A percentile compares a stretch with the other conserved stretches of the same genome.
Conservation (phyloP, 768 basidiomycete genomes). For the Chalciporus pseudorubinellus region DNA sequence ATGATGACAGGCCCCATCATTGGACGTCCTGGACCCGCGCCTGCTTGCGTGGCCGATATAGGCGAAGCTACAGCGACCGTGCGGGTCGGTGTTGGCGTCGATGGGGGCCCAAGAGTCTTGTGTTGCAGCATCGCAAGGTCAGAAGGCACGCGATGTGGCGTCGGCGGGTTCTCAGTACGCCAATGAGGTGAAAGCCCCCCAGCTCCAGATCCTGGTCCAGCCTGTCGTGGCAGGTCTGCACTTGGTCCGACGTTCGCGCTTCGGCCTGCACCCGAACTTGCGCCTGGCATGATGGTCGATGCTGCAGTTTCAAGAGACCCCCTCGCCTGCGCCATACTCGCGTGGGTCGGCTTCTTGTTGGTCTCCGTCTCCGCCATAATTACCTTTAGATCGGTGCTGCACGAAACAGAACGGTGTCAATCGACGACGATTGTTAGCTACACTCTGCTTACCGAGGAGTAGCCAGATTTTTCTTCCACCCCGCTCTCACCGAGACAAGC, state of each 20-base stretch:
- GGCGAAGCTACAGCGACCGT: slow-evolving; percentile 9
- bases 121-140: slow-evolving; percentile 10
- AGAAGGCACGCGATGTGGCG: slow-evolving; percentile 8
- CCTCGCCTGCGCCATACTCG: slow-evolving; percentile 1
- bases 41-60: slow-evolving; percentile 23
- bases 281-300: not conserved
- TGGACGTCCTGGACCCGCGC: slow-evolving; percentile 28
- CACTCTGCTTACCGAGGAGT: slow-evolving; percentile 47
- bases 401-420: slow-evolving; percentile 4
- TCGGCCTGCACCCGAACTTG: not conserved
- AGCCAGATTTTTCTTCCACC: slow-evolving; percentile 48
- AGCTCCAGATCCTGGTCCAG: not conserved
- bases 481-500: slow-evolving; percentile 23
- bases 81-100: not conserved
- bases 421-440: slow-evolving; percentile 11
- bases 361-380: slow-evolving; percentile 80
- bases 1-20: too few relatives aligned
- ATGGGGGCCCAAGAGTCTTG: not conserved
- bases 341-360: slow-evolving; percentile 16
- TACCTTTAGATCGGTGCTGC: slow-evolving; percentile 76
- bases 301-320: not conserved
- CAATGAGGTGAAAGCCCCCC: slow-evolving; percentile 2
- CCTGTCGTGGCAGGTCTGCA: not conserved
- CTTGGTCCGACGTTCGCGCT: not conserved
- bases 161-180: slow-evolving; percentile 4